Conservation (phyloP, 352 stramenopile species). For the Phytophthora pluvialis region DNA sequence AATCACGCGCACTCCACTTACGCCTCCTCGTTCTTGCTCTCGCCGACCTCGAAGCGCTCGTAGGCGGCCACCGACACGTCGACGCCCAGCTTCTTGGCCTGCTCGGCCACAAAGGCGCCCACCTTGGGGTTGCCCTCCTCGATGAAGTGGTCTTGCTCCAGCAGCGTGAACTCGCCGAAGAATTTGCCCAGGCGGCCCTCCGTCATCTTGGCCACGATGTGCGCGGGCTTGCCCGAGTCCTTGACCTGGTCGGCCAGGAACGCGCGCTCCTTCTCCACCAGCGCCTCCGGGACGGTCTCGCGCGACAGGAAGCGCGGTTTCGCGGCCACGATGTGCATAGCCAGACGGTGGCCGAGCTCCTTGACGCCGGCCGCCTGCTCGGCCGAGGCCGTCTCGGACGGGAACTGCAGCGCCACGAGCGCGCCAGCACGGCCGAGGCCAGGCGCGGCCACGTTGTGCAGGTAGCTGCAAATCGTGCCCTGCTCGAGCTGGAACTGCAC, state of each 20-base stretch:
- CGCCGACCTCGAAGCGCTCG: constrained; percentile 79
- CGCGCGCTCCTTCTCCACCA: constrained; percentile 92
- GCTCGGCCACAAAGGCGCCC: constrained; percentile 71
- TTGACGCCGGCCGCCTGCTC: constrained; percentile 67
- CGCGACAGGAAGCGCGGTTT: constrained; percentile 92
- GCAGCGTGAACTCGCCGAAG: constrained; percentile 92
- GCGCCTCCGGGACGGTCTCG: constrained; percentile 81
- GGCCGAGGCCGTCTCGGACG: constrained; percentile 46
- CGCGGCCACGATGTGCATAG: constrained; percentile 96
- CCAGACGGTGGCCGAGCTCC: constrained; percentile 91
- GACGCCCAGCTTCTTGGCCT: constrained; percentile 70
- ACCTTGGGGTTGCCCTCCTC: constrained; percentile 93
- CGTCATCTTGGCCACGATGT: constrained; percentile 96
- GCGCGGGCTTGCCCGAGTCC: constrained; percentile 86
- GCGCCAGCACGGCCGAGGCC: constrained; percentile 84
- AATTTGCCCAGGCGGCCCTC: constrained; percentile 94
- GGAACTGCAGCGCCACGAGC: constrained; percentile 90
- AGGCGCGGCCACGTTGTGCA: constrained; percentile 80
- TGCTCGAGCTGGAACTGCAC: constrained; percentile 74
- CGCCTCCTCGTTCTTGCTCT: constrained; percentile 54
- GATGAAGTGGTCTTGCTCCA: constrained; percentile 95
- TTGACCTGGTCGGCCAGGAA: constrained; percentile 92
- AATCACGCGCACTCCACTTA: constrained; percentile 33
- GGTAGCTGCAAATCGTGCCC: constrained; percentile 84
- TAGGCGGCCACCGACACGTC: constrained; percentile 70